Evolutionary conservation across 1,139 yeast genomes (phyloP), one percentile per base, ranked within the genome.

Genomic region (Pichia norvegensis): DNA sequence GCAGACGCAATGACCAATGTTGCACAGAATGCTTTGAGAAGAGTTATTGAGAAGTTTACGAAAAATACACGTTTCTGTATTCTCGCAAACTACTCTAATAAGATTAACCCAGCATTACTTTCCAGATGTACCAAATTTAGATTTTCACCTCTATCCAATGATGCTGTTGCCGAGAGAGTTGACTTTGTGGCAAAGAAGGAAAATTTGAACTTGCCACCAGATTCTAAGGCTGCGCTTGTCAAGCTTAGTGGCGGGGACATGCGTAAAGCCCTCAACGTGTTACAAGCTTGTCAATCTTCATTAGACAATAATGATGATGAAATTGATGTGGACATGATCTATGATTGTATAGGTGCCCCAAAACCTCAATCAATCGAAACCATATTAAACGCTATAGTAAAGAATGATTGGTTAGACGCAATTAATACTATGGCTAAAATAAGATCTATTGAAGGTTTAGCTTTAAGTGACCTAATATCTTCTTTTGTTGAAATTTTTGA

Each of bases 1-100:
- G 98, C 98, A 0, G 98, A 94, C 66, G 95, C 98, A 40, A 94
- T 94, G 98, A 92, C 99, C 1, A 81, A 85, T 50, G 95, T 85
- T 10, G 98, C 99, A 0, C 96, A 94, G 64, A 92, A 92, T 62
- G 96, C 98, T 1, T 70, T 94, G 53, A 76, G 99, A 65, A 71
- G 99, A 51, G 79, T 77, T 55, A 94, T 94, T 64, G 99, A 94
- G 64, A 88, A 86, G 61, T 92, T 87, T 62, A 90, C 98, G 25
- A 85, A 86, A 59, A 90, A 90, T 65, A 90, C 97, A 17, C 76
- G 99, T 53, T 94, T 94, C 66, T 92, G 98, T 67, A 90, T 94
- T 41, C 72, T 94, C 58, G 98, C 98, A 47, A 94, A 94, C 62
- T 94, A 94, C 67, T 82, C 97, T 4, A 97, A 94, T 67, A 94